Conservation (phyloP, 2,329 filamentous ascomycete genomes). For the Curvularia verruculosa region DNA sequence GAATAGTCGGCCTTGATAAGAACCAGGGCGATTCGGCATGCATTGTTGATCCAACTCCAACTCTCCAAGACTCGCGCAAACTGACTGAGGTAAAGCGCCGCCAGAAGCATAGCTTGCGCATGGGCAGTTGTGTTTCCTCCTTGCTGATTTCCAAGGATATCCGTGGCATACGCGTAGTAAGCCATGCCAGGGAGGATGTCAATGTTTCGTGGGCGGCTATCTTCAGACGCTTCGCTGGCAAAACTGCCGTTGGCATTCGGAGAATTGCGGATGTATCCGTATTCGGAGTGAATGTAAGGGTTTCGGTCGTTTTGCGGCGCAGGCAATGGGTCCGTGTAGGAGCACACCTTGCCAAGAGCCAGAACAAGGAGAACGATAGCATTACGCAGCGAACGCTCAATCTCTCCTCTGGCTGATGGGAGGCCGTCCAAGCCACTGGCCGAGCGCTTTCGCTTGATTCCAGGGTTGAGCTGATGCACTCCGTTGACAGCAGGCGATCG, state of each 20-base stretch:
- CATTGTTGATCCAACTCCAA: conserved; percentile 70
- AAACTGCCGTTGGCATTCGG: conserved; percentile 48
- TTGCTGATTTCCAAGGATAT: conserved; percentile 81
- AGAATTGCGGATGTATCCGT: conserved; percentile 41
- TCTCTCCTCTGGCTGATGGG: conserved; percentile 29
- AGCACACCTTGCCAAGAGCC: conserved; percentile 84
- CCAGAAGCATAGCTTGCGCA: conserved; percentile 83
- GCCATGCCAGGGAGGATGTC: conserved; percentile 88
- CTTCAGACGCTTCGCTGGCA: conserved; percentile 34
- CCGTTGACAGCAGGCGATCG: conserved; percentile 32
- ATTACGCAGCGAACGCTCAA: conserved; percentile 57
- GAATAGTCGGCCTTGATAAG: conserved; percentile 69
- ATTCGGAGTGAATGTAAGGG: conserved; percentile 24
- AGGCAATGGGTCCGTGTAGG: conserved; percentile 56
- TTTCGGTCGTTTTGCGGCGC: conserved; percentile 60
- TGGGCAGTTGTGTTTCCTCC: conserved; percentile 81
- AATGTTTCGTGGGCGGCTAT: conserved; percentile 64
- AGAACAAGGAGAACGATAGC: conserved; percentile 83
- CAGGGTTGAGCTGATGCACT: conserved; percentile 30
- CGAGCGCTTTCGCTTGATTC: conserved; percentile 47
- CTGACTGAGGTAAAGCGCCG: conserved; percentile 88
- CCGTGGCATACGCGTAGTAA: conserved; percentile 85
- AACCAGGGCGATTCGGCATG: conserved; percentile 67
- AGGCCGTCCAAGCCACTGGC: conserved; percentile 35
- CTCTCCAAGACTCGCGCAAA: conserved; percentile 86